phyloP scores from a whole-genome alignment of 2,329 filamentous ascomycete species.

The Botryotinia globosa region DNA sequence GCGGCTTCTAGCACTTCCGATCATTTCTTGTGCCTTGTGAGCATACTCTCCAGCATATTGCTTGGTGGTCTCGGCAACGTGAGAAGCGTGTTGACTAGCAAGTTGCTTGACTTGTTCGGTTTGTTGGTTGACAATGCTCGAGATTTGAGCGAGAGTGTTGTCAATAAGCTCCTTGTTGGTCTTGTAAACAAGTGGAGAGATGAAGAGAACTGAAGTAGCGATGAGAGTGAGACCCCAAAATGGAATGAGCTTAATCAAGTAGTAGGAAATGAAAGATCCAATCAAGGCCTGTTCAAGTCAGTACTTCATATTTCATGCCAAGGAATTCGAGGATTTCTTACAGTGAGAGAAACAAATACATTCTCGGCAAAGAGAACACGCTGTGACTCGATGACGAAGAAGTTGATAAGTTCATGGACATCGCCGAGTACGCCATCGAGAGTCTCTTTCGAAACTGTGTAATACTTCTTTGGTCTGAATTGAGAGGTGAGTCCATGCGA shows the following conservation, averaged over 20 bases:
- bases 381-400: slow-evolving; percentile 68
- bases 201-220: slow-evolving; percentile 57
- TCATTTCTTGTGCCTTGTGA: slow-evolving; percentile 63
- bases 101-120: slow-evolving; percentile 60
- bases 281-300: slow-evolving; percentile 51
- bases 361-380: slow-evolving; percentile 68
- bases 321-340: slow-evolving; percentile 43
- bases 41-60: slow-evolving; percentile 67
- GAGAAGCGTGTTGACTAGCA: slow-evolving; percentile 62
- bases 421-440: slow-evolving; percentile 61
- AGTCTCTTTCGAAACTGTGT: slow-evolving; percentile 61
- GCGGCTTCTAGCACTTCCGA: slow-evolving; percentile 43
- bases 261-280: slow-evolving; percentile 63
- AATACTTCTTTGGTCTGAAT: slow-evolving; percentile 65
- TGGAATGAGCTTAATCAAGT: slow-evolving; percentile 66
- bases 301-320: not conserved
- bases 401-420: slow-evolving; percentile 67
- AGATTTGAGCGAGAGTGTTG: slow-evolving; percentile 55
- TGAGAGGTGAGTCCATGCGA: slow-evolving; percentile 62
- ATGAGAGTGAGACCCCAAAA: slow-evolving; percentile 67
- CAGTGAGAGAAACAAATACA: slow-evolving; percentile 55
- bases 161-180: slow-evolving; percentile 70
- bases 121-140: slow-evolving; percentile 59
- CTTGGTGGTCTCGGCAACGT: slow-evolving; percentile 62
- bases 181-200: slow-evolving; percentile 61